Base-by-base conservation (phyloP, 2,329 filamentous ascomycete species). In the Exophiala viscosa region DNA sequence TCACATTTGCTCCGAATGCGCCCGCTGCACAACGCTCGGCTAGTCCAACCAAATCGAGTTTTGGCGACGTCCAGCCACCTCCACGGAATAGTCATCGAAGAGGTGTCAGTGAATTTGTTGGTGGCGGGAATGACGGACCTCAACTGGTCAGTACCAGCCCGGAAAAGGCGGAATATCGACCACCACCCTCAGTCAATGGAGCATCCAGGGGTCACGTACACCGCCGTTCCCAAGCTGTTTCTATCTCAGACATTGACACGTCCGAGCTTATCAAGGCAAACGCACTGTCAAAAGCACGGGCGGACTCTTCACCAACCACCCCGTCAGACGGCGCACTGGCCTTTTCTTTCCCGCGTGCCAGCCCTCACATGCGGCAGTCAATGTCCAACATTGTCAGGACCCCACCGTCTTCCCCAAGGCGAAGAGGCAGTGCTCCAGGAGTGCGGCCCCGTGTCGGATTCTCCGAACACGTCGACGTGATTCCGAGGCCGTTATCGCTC, bases 91-190 rank as follows among this genome's bases (percentile, higher is more conserved):
- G 85, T 17, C 87, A 90, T 66, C 80, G 85, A 63, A 82, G 91
- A 64, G 87, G 87, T 48, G 87, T 84, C 23, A 96, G 90, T 67
- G 90, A 96, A 67, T 90, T 95, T 64, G 87, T 95, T 42, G 86
- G 72, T 42, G 86, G 86, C 62, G 72, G 72, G 39, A 71, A 47
- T 28, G 69, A 71, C 52, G 74, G 63, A 59, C 69, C 62, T 73
- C 75, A 64, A 65, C 70, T 64, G 52, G 43, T 66, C 64, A 42
- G 55, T 54, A 43, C 67, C 57, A 70, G 70, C 17, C 67, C 71
- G 15, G 70, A 52, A 9, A 70, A 70, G 31, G 63, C 66, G 47
- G 66, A 59, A 47, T 52, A 59, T 33, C 58, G 54, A 39, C 59
- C 59, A 13, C 55, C 44, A 46, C 72, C 77, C 45, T 67, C 74